A percentile compares a stretch with the other conserved stretches of the same genome.
Conservation (phyloP, 2,329 filamentous ascomycete species). For the Ilyonectria destructans region DNA sequence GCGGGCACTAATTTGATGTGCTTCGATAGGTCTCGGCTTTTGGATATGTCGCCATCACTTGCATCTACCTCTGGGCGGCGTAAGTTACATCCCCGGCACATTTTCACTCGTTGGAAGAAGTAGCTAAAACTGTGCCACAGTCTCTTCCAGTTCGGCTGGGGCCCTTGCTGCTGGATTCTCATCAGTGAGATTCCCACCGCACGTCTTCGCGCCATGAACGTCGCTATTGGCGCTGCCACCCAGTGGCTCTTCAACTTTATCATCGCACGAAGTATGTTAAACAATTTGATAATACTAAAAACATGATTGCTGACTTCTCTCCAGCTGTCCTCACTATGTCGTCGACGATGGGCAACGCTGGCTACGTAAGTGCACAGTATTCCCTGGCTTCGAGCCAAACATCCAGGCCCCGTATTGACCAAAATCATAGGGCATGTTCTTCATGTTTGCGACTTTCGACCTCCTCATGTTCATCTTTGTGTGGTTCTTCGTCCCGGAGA, state of each 20-base stretch:
- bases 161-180: not conserved
- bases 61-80: conserved; percentile 80
- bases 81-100: conserved; percentile 40
- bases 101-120: not conserved
- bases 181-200: conserved; percentile 32
- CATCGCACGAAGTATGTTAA: conserved; percentile 54
- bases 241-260: conserved; percentile 81
- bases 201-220: conserved; percentile 49
- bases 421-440: conserved; percentile 13
- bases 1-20: conserved; percentile 12
- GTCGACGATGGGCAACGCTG: not conserved
- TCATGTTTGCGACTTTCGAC: conserved; percentile 14
- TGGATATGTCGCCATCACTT: conserved; percentile 79
- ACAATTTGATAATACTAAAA: not conserved
- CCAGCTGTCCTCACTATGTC: not conserved
- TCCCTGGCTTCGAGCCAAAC: conserved; percentile 5
- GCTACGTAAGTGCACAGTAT: not conserved
- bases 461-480: conserved; percentile 17
- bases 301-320: not conserved
- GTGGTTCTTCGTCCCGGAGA: conserved; percentile 29
- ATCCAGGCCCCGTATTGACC: conserved; percentile 3
- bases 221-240: conserved; percentile 74
- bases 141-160: conserved; percentile 75
- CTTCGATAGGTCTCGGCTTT: conserved; percentile 69
- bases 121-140: not conserved